Conservation (phyloP, 805 yeast genomes). For the Teunomyces funiuensis region DNA sequence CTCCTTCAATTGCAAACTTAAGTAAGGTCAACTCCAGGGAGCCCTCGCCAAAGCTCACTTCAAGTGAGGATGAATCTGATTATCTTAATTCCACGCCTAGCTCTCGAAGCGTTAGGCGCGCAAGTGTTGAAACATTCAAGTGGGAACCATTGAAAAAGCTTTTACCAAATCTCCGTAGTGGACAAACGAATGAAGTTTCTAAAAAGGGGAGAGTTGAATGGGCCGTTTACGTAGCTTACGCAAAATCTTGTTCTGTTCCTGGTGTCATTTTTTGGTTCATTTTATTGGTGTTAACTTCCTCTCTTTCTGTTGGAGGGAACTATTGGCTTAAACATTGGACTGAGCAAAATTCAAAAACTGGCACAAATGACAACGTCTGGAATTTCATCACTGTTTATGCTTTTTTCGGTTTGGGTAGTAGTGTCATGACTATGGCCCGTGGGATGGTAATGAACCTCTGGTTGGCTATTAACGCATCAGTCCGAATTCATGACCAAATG, state of each 20-base stretch:
- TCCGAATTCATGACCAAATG: conserved; percentile 25
- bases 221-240: conserved; percentile 22
- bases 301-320: conserved; percentile 17
- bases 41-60: background rate
- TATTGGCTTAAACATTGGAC: conserved; percentile 29
- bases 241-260: conserved; percentile 33
- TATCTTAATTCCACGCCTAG: background rate
- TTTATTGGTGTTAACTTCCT: conserved; percentile 22
- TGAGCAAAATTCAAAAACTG: conserved; percentile 18
- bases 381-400: conserved; percentile 20
- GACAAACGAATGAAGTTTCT: conserved; percentile 28
- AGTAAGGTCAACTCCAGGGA: background rate
- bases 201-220: conserved; percentile 23
- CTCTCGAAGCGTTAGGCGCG: conserved; percentile 9
- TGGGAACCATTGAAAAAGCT: conserved; percentile 37
- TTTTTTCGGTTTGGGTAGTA: conserved; percentile 13
- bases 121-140: conserved; percentile 58
- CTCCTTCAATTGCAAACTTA: conserved; percentile 11
- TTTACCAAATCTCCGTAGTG: conserved; percentile 33
- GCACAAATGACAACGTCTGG: conserved; percentile 18
- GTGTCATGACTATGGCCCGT: conserved; percentile 16
- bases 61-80: background rate
- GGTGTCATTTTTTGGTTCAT: conserved; percentile 46
- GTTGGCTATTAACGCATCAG: conserved; percentile 23
- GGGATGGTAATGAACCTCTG: conserved; percentile 21